phyloP scores from a whole-genome alignment of 495 filamentous ascomycete species.

The Coniosporium apollinis region DNA sequence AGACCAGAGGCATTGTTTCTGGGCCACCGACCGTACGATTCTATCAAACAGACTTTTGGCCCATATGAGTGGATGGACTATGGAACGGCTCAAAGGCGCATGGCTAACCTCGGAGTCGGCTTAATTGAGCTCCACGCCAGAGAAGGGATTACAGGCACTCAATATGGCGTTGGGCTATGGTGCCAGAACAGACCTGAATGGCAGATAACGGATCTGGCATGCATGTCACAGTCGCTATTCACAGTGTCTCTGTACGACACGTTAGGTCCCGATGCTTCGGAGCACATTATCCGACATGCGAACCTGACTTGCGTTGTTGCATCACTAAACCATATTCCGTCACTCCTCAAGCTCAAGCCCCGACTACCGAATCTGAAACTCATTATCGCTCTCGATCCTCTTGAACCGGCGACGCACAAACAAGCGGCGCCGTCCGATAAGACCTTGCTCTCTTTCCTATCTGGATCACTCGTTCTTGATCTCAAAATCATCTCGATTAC shows the following conservation, averaged over 20 bases:
- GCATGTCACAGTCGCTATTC: conserved; percentile 3
- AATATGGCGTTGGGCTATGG: conserved; percentile 1
- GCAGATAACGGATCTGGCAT: conserved; percentile 3
- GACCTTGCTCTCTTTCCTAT: not conserved
- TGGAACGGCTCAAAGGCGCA: not conserved
- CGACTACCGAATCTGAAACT: conserved; percentile 1
- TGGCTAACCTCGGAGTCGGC: not conserved
- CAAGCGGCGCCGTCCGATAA: not conserved
- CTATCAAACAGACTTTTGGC: not conserved
- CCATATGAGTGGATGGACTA: conserved; percentile 1
- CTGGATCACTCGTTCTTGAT: not conserved
- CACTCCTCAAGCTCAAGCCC: conserved; percentile 3
- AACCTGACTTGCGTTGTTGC: conserved; percentile 1
- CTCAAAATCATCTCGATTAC: not conserved
- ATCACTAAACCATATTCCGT: conserved; percentile 2
- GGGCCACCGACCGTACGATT: conserved; percentile 1
- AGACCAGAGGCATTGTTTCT: not conserved
- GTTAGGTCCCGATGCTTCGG: conserved; percentile 2
- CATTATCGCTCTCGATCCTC: conserved; percentile 3
- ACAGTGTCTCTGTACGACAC: conserved; percentile 3
- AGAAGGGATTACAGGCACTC: not conserved
- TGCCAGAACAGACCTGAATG: conserved; percentile 4
- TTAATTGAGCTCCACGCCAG: not conserved
- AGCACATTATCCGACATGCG: conserved; percentile 2
- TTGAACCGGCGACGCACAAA: not conserved